Base-by-base conservation (phyloP, 176 grass and related monocot genomes). In the Carex scoparia region DNA sequence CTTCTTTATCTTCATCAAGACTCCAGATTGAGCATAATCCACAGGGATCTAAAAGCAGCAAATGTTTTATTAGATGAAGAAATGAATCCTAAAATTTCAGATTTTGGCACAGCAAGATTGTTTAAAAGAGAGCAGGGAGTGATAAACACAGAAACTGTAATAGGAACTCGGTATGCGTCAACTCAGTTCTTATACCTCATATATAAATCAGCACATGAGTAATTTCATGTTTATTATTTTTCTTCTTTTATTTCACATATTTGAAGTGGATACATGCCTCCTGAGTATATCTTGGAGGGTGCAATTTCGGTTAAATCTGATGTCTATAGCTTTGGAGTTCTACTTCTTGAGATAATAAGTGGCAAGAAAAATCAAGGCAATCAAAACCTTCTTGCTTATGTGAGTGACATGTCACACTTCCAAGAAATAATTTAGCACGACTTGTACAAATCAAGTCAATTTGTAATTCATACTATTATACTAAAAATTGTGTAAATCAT, bases 11-110 rank as follows among this genome's bases (percentile, higher is more conserved):
- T 94, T 62, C 90, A 94, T 79, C 86, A 81, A 38, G 93, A 94
- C 61, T 94, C 93, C 0, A 87, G 90, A 76, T 79, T 90, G 10
- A 89, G 84, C 3, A 85, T 93, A 12, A 88, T 89, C 79, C 91
- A 92, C 70, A 65, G 89, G 1, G 90, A 94, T 69, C 49, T 94
- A 0, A 94, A 94, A 82, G 88, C 90, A 0, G 90, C 88, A 10
- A 95, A 95, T 32, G 85, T 90, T 7, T 88, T 94, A 28, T 87
- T 94, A 55, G 87, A 90, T 46, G 16, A 3, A 10, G 37, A 87
- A 2, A 94, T 92, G 90, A 89, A 87, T 59, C 90, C 93, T 18
- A 94, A 94, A 85, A 90, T 94, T 79, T 94, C 93, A 0, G 88
- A 94, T 58, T 94, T 94, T 1, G 90, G 93, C 38, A 92, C 87